These are phyloP conservation scores for Rozella allomycis DNA, from an alignment of 371 early-diverging fungal genomes.

Conservation along the genomic window DNA sequence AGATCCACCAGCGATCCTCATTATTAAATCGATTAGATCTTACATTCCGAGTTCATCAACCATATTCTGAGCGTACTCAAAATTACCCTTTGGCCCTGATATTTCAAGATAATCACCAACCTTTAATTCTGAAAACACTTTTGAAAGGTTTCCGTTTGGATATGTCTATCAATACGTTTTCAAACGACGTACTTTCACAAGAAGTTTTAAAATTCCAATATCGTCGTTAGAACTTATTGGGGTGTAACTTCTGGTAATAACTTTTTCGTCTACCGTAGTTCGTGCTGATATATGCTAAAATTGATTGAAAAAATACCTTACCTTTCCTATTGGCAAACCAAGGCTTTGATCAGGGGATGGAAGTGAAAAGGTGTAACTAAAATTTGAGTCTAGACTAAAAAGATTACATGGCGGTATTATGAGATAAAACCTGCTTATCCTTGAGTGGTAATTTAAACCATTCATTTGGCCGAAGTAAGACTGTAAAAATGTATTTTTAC, in stretches of 20 bases:
- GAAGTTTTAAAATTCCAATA: conserved; percentile 63
- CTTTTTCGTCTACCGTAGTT: conserved; percentile 64
- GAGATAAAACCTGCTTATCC: too few relatives aligned
- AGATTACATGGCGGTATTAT: too few relatives aligned
- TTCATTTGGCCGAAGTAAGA: too few relatives aligned
- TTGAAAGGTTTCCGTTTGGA: conserved; percentile 62
- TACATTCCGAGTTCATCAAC: conserved; percentile 63
- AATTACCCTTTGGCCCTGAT: conserved; percentile 76
- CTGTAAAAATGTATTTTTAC: too few relatives aligned
- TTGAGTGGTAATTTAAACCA: too few relatives aligned
- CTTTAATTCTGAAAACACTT: conserved; percentile 39
- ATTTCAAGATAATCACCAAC: conserved; percentile 63
- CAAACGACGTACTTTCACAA: conserved; percentile 72
- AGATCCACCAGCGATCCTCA: conserved; percentile 55
- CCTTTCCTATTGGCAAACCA: too few relatives aligned
- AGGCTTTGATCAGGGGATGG: too few relatives aligned
- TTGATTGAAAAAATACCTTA: too few relatives aligned
- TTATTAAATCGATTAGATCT: too few relatives aligned
- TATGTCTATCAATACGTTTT: conserved; percentile 54
- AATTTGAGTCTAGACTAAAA: too few relatives aligned
- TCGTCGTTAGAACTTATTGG: conserved; percentile 67
- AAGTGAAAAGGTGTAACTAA: too few relatives aligned
- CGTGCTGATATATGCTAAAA: conserved; percentile 61
- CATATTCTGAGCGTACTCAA: conserved; percentile 66
- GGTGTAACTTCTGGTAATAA: conserved; percentile 72